A percentile compares a stretch with the other conserved stretches of the same genome.
phyloP scores from a whole-genome alignment of 306 rosid species.

The Cucumis cinereus region DNA sequence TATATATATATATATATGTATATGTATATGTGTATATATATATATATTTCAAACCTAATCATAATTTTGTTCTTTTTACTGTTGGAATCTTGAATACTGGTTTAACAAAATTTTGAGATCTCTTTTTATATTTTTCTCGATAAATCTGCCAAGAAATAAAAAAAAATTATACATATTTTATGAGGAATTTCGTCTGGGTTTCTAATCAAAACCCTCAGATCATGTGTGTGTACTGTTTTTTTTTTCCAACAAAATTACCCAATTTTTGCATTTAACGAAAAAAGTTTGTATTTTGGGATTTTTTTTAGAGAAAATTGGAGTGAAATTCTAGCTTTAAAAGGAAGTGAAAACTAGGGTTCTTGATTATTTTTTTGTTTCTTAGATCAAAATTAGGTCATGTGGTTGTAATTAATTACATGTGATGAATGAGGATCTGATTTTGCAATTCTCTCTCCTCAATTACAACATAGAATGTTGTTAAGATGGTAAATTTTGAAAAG shows the following conservation, averaged over 20 bases:
- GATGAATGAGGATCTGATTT: background rate
- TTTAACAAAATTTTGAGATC: conserved; percentile 1
- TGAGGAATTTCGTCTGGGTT: conserved; percentile 31
- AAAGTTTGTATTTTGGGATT: background rate
- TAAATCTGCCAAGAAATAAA: conserved; percentile 1
- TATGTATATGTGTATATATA: background rate
- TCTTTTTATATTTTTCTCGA: conserved; percentile 3
- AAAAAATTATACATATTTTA: conserved; percentile 24
- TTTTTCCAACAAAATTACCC: background rate
- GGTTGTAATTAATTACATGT: background rate
- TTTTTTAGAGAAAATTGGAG: background rate
- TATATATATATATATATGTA: background rate
- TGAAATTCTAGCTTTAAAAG: background rate
- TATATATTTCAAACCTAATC: background rate
- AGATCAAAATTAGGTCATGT: background rate
- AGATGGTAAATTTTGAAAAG: background rate
- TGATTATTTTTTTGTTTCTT: background rate
- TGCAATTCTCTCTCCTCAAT: background rate
- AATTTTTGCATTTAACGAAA: background rate
- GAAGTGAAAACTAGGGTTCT: conserved; percentile 30
- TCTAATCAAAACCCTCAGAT: conserved; percentile 13
- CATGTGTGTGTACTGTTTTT: background rate
- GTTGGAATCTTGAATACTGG: conserved; percentile 3
- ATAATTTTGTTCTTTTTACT: background rate
- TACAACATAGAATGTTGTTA: background rate